Evolutionary conservation across 2,329 filamentous ascomycete genomes (phyloP).

Genomic region (Madurella fahalii): DNA sequence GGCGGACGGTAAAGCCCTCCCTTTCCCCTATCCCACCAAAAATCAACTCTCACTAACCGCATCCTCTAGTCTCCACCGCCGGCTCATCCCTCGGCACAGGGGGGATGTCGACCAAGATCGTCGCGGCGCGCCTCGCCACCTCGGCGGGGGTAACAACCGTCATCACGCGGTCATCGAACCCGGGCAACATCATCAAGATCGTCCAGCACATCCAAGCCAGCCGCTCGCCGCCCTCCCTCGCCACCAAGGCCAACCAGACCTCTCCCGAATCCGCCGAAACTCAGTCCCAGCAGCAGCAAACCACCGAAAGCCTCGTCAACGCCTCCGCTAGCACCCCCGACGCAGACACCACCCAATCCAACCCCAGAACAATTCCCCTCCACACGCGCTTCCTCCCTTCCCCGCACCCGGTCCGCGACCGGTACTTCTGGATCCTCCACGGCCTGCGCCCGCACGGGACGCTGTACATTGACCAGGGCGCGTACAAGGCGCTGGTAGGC

Average conservation of each 20-base stretch:
- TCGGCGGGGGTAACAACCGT: slow-evolving; percentile 93
- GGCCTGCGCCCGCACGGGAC: slow-evolving; percentile 87
- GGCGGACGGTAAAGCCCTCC: slow-evolving; percentile 61
- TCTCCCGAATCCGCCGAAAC: slow-evolving; percentile 4
- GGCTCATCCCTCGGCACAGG: slow-evolving; percentile 89
- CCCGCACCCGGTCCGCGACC: slow-evolving; percentile 78
- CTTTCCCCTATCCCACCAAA: not conserved
- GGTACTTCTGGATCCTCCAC: slow-evolving; percentile 96
- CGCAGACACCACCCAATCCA: slow-evolving; percentile 35
- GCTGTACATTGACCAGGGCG: slow-evolving; percentile 88
- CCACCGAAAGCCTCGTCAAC: slow-evolving; percentile 31
- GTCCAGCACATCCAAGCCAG: slow-evolving; percentile 72
- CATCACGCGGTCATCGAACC: slow-evolving; percentile 90
- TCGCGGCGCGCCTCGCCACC: slow-evolving; percentile 85
- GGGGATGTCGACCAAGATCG: slow-evolving; percentile 96
- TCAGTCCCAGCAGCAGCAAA: slow-evolving; percentile 15
- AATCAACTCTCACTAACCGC: slow-evolving; percentile 1
- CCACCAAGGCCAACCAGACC: slow-evolving; percentile 25
- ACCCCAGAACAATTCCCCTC: slow-evolving; percentile 46
- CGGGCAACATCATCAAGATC: slow-evolving; percentile 85
- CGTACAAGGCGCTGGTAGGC: slow-evolving; percentile 70
- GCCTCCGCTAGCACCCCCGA: slow-evolving; percentile 40
- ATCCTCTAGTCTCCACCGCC: slow-evolving; percentile 69
- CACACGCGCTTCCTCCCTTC: slow-evolving; percentile 93
- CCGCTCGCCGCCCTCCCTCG: slow-evolving; percentile 37